phyloP scores from a whole-genome alignment of 179 eudicot species.

The Spergularia azorica region DNA sequence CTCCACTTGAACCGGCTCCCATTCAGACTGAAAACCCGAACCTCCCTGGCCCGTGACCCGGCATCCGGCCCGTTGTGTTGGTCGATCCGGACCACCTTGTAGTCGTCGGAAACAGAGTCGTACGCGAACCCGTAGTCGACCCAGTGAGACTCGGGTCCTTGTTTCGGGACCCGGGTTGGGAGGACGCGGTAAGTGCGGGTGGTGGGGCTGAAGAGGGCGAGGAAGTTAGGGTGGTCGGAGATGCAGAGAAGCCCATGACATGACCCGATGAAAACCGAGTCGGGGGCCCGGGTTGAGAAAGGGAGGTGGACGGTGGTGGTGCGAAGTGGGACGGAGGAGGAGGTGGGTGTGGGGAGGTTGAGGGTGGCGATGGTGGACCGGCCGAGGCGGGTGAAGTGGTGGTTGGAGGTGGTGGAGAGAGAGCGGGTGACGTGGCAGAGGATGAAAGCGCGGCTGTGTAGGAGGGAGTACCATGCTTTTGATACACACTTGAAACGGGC shows the following conservation, averaged over 20 bases:
- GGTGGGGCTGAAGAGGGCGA: constrained; percentile 1
- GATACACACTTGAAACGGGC: background rate
- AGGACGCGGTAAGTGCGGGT: background rate
- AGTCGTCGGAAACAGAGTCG: background rate
- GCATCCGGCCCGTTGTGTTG: background rate
- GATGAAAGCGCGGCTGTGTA: background rate
- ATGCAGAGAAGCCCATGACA: background rate
- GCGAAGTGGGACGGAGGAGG: background rate
- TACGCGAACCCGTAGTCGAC: constrained; percentile 1
- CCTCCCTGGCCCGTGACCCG: background rate
- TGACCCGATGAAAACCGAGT: constrained; percentile 1
- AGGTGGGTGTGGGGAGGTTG: background rate
- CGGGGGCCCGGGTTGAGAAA: background rate
- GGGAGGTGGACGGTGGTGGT: background rate
- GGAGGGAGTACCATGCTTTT: background rate
- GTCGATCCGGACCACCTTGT: background rate
- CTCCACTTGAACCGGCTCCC: background rate
- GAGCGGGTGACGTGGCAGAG: constrained; percentile 1
- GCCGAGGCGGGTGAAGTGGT: background rate
- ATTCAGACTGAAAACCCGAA: background rate
- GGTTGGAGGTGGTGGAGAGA: constrained; percentile 1
- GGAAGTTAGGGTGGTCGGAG: constrained; percentile 6
- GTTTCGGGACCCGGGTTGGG: background rate
- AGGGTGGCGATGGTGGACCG: background rate
- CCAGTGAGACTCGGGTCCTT: background rate